Base-by-base conservation (phyloP, 306 rosid genomes). In the Casuarina equisetifolia region DNA sequence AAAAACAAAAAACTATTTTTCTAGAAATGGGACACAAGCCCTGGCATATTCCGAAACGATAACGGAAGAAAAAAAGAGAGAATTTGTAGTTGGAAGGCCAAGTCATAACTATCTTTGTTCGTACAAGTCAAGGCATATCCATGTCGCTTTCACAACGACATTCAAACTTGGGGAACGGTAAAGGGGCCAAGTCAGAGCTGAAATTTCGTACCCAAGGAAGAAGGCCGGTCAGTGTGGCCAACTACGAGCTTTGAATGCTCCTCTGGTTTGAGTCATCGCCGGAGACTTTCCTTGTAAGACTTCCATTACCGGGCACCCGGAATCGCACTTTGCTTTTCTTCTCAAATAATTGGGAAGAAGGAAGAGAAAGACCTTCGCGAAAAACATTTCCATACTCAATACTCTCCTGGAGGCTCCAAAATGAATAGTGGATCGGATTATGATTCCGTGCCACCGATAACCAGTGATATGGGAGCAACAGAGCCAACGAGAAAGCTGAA, bases 401-500 rank as follows among this genome's bases (percentile, higher is more conserved):
- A 25, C 39, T 55, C 62, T 25, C 32, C 25, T 20, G 64, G 0
- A 25, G 32, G 32, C 32, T 25, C 32, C 32, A 25, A 25, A 25
- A 25, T 25, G 32, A 25, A 25, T 25, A 25, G 32, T 78, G 78
- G 70, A 40, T 70, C 80, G 40, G 76, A 17, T 68, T 55, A 43
- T 13, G 25, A 17, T 46, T 25, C 32, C 32, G 32, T 25, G 32
- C 32, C 32, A 25, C 32, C 32, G 32, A 25, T 25, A 25, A 25
- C 32, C 32, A 36, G 76, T 70, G 67, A 75, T 70, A 67, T 42
- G 52, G 85, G 63, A 76, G 77, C 67, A 72, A 58, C 69, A 35
- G 88, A 88, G 67, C 73, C 84, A 62, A 87, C 64, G 84, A 90
- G 72, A 84, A 92, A 83, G 63, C 46, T 80, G 78, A 92, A 82